phyloP scores from a whole-genome alignment of 495 filamentous ascomycete genomes.

The Xylaria longipes region DNA sequence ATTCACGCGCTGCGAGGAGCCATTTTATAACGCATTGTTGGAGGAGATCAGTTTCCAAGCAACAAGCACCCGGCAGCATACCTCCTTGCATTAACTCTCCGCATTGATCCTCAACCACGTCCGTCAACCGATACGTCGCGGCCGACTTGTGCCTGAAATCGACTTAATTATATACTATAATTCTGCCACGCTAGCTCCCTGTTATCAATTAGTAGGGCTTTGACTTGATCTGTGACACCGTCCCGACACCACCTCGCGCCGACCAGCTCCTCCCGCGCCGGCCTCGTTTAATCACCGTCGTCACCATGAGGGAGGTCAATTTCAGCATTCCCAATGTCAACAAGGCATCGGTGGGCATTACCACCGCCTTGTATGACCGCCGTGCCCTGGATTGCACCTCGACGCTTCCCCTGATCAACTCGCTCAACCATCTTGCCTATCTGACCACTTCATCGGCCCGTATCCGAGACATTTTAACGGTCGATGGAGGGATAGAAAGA shows the following conservation, averaged over 20 bases:
- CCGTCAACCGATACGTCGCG: slow-evolving; percentile 33
- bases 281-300: neutral
- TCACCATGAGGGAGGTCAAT: slow-evolving; percentile 90
- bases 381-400: slow-evolving; percentile 98
- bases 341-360: slow-evolving; percentile 99
- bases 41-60: slow-evolving; percentile 30
- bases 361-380: slow-evolving; percentile 96
- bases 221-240: neutral
- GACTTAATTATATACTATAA: slow-evolving; percentile 33
- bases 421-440: slow-evolving; percentile 96
- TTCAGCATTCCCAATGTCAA: slow-evolving; percentile 99
- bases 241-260: slow-evolving; percentile 24
- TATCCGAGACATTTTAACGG: slow-evolving; percentile 95
- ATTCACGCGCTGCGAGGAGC: slow-evolving; percentile 19
- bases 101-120: slow-evolving; percentile 40
- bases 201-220: neutral
- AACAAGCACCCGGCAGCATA: slow-evolving; percentile 17
- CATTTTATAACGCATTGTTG: slow-evolving; percentile 42
- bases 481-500: slow-evolving; percentile 96
- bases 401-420: slow-evolving; percentile 95
- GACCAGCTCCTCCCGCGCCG: slow-evolving; percentile 22
- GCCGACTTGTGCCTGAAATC: slow-evolving; percentile 32
- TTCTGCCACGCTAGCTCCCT: slow-evolving; percentile 11
- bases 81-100: slow-evolving; percentile 31
- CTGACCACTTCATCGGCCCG: slow-evolving; percentile 98